Evolutionary conservation across 345 rosid species (phyloP).

Genomic region (Ricinus communis): DNA sequence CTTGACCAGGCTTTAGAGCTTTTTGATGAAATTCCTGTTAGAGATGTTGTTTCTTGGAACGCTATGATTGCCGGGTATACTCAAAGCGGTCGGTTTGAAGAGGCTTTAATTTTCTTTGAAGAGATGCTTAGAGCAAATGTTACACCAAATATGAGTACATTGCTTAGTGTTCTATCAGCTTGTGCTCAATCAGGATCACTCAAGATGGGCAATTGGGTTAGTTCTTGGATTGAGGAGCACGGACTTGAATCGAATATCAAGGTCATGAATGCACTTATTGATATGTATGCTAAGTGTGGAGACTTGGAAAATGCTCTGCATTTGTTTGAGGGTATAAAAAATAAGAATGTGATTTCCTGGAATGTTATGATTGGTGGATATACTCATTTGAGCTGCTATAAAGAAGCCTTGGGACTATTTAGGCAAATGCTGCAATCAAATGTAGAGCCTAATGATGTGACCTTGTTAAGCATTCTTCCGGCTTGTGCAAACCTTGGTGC

Average conservation of each 20-base stretch:
- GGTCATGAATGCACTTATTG: slow-evolving; percentile 59
- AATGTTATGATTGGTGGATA: slow-evolving; percentile 32
- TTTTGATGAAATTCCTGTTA: slow-evolving; percentile 60
- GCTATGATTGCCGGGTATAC: slow-evolving; percentile 54
- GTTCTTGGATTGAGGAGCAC: slow-evolving; percentile 43
- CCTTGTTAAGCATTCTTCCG: slow-evolving; percentile 24
- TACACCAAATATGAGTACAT: slow-evolving; percentile 56
- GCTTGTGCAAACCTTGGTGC: slow-evolving; percentile 27
- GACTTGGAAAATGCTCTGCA: slow-evolving; percentile 22
- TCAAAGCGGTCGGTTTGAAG: slow-evolving; percentile 43
- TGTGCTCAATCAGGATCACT: slow-evolving; percentile 61
- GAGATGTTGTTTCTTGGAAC: slow-evolving; percentile 58
- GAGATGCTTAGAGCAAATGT: slow-evolving; percentile 47
- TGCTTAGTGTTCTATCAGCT: slow-evolving; percentile 63
- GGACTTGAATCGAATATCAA: slow-evolving; percentile 45
- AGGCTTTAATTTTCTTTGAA: slow-evolving; percentile 51
- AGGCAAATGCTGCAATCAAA: slow-evolving; percentile 22
- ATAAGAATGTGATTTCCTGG: slow-evolving; percentile 27
- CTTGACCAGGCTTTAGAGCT: slow-evolving; percentile 42
- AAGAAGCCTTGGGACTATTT: slow-evolving; percentile 20
- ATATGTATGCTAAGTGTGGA: slow-evolving; percentile 67
- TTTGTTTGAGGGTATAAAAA: slow-evolving; percentile 18
- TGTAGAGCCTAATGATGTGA: slow-evolving; percentile 29
- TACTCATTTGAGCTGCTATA: slow-evolving; percentile 13
- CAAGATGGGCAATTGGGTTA: slow-evolving; percentile 51